These are phyloP conservation scores for Globisporangium cylindrosporum DNA, from an alignment of 352 stramenopile species.

Conservation along the genomic window DNA sequence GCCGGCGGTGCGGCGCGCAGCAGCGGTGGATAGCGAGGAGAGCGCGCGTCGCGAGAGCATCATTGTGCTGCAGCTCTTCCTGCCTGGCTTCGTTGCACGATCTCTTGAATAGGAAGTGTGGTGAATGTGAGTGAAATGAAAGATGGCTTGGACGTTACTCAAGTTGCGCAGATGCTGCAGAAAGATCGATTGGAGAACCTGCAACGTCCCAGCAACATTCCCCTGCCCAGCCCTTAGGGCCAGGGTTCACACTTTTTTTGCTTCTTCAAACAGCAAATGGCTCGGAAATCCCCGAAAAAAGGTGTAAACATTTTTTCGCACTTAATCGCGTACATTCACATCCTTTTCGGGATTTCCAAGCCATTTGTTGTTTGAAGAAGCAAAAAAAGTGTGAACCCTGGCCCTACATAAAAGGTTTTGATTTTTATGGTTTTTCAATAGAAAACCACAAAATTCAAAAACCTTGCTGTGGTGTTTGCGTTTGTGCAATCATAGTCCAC, in stretches of 20 bases:
- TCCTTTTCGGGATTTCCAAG: too few species aligned
- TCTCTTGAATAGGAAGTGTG: neutral
- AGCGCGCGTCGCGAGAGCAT: slow-evolving; percentile 7
- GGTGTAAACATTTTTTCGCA: too few species aligned
- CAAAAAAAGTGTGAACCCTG: too few species aligned
- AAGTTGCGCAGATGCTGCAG: neutral
- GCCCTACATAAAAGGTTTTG: too few species aligned
- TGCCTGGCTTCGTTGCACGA: neutral
- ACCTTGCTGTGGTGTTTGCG: neutral
- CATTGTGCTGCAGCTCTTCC: neutral
- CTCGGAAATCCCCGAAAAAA: too few species aligned
- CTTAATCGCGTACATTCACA: too few species aligned
- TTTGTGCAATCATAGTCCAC: neutral
- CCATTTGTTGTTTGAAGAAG: too few species aligned
- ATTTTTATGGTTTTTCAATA: too few species aligned
- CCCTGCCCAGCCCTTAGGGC: too few species aligned
- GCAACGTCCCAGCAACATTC: neutral
- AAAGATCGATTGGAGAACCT: neutral
- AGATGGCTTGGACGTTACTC: neutral
- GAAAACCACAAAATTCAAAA: too few species aligned
- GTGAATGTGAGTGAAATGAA: neutral
- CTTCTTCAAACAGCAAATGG: too few species aligned
- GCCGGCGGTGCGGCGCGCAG: neutral
- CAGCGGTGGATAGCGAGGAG: neutral
- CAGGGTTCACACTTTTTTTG: too few species aligned